phyloP scores from a whole-genome alignment of 2,329 filamentous ascomycete species.

The Fusarium graminum region DNA sequence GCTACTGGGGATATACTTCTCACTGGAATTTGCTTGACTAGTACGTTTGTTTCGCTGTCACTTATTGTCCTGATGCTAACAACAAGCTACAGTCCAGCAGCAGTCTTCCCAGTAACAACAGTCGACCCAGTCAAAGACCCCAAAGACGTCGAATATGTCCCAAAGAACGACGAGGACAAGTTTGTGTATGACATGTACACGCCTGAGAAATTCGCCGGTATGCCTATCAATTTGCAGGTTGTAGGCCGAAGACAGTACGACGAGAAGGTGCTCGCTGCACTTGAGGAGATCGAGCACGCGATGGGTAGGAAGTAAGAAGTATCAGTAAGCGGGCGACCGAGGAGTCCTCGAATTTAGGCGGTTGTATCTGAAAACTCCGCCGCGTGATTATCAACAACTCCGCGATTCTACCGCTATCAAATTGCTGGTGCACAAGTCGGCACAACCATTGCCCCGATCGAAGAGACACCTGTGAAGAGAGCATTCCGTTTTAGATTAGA shows the following conservation, averaged over 20 bases:
- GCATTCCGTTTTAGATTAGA: background rate
- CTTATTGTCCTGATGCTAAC: background rate
- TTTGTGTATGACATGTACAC: constrained; percentile 50
- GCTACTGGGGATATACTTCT: constrained; percentile 74
- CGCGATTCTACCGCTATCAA: background rate
- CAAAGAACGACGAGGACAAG: constrained; percentile 49
- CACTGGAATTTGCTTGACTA: constrained; percentile 80
- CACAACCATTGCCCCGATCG: background rate
- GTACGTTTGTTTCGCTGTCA: background rate
- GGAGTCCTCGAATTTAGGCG: background rate
- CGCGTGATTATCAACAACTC: background rate
- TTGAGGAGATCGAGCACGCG: constrained; percentile 45
- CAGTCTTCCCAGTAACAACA: constrained; percentile 68
- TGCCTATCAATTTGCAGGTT: constrained; percentile 49
- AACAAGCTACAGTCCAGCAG: constrained; percentile 56
- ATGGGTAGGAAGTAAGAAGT: constrained; percentile 37
- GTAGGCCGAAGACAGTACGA: constrained; percentile 50
- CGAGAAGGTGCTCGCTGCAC: constrained; percentile 50
- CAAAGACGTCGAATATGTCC: constrained; percentile 44
- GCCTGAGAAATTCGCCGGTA: constrained; percentile 45
- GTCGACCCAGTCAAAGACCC: constrained; percentile 48
- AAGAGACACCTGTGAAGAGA: background rate
- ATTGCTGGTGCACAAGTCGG: background rate
- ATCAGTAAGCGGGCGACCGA: background rate
- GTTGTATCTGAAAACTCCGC: background rate